Conservation (phyloP, 2,329 filamentous ascomycete species). For the Colletotrichum camelliae region DNA sequence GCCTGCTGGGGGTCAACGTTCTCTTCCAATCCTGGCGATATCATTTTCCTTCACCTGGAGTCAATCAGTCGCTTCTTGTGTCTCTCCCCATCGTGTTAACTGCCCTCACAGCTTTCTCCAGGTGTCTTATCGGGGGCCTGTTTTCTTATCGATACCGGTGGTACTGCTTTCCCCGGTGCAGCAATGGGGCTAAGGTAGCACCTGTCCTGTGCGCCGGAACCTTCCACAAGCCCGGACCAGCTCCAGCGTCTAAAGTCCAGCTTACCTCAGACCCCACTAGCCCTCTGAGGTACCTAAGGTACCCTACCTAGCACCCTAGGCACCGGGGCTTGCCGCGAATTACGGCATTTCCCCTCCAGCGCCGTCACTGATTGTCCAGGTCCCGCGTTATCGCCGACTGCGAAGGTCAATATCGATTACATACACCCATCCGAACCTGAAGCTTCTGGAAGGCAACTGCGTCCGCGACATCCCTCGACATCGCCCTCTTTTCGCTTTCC, state of each 20-base stretch:
- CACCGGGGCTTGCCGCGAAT: not conserved
- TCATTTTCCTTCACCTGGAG: not conserved
- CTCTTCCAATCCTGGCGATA: not conserved
- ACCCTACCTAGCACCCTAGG: not conserved
- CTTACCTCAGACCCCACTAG: slow-evolving; percentile 3
- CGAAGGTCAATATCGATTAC: slow-evolving; percentile 11
- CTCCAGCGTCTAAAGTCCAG: not conserved
- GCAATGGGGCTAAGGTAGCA: not conserved
- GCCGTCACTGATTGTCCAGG: not conserved
- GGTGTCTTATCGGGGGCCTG: slow-evolving; percentile 1
- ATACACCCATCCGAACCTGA: slow-evolving; percentile 21
- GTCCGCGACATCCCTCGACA: not conserved
- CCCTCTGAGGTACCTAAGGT: not conserved
- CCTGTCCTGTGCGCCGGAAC: slow-evolving; percentile 5
- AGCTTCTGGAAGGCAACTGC: slow-evolving; percentile 19
- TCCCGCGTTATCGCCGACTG: not conserved
- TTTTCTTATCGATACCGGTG: not conserved
- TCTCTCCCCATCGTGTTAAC: not conserved
- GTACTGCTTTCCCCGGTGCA: not conserved
- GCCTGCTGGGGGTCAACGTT: not conserved
- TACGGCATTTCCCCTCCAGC: slow-evolving; percentile 7
- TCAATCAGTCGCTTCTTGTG: not conserved
- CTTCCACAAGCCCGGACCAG: slow-evolving; percentile 11
- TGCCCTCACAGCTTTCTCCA: not conserved
- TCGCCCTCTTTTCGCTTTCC: not conserved